A percentile compares a stretch with the other conserved stretches of the same genome.
Conservation (phyloP, 1,284 basidiomycete species). For the Papiliotrema flavescens region DNA sequence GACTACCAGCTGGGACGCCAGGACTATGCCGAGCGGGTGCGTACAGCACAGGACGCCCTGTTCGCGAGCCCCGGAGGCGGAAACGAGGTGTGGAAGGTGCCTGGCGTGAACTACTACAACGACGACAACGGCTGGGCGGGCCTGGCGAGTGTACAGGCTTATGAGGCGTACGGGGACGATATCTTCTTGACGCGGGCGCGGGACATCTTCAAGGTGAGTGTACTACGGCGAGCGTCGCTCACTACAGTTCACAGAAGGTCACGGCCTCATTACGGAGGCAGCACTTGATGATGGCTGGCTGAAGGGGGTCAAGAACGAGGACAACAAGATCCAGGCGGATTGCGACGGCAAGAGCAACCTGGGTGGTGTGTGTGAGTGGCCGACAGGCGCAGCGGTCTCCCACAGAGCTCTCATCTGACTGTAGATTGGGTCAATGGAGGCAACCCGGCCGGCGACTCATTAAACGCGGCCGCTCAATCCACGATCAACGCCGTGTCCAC, state of each 20-base stretch:
- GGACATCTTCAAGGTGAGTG: slow-evolving; percentile 10
- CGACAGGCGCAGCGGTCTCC: neutral
- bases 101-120: slow-evolving; percentile 15
- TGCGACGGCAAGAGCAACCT: slow-evolving; percentile 18
- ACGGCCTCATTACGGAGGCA: slow-evolving; percentile 7
- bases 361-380: slow-evolving; percentile 17
- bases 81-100: neutral
- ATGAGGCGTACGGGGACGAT: slow-evolving; percentile 16
- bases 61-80: neutral
- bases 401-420: slow-evolving; percentile 1
- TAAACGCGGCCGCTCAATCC: neutral
- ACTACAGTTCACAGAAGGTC: slow-evolving; percentile 6
- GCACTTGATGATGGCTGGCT: slow-evolving; percentile 10
- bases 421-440: slow-evolving; percentile 16
- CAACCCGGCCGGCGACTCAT: neutral
- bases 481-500: slow-evolving; percentile 17
- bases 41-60: slow-evolving; percentile 3
- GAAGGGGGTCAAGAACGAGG: slow-evolving; percentile 12
- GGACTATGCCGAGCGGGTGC: slow-evolving; percentile 2
- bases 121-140: slow-evolving; percentile 19
- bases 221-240: neutral
- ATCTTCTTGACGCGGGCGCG: slow-evolving; percentile 11
- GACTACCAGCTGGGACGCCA: neutral
- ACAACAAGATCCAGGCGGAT: slow-evolving; percentile 1
- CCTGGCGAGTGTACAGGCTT: slow-evolving; percentile 4